Base-by-base conservation (phyloP, 2,329 filamentous ascomycete species). In the Harringtonia lauricola region DNA sequence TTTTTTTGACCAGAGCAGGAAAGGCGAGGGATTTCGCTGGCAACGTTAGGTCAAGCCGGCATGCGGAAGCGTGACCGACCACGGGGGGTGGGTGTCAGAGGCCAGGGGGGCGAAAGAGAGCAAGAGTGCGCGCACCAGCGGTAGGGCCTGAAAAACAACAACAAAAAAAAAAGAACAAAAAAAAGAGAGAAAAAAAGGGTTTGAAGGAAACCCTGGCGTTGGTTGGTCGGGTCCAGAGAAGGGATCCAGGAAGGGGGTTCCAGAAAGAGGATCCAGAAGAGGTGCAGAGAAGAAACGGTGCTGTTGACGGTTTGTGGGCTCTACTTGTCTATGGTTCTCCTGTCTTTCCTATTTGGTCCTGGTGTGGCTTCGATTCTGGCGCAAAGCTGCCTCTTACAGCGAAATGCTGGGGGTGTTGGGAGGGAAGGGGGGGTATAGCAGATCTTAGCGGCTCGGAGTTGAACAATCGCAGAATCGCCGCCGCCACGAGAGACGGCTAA, bases 281-380 rank as follows among this genome's bases (percentile, higher is more conserved):
- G n/a, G n/a, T n/a, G n/a, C n/a, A n/a, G 6, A 35, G 33, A 35
- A 35, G 18, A 35, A 18, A 35, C 18, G 33, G 15, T 18, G 13
- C 15, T 17, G 15, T 39, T n/a, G 18, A 18, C 39, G 17, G 34
- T 35, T 41, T 30, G 19, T 29, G 33, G 24, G 18, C 14, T 36
- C 14, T 21, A 28, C 22, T 18, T 29, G 24, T 42, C 36, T 36
- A 36, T 42, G 33, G 22, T 24, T 42, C 24, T 36, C n/a, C 34
- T 36, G 19, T n/a, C 38, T 39, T 39, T 41, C 39, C 39, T 33
- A 34, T 33, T 43, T 19, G 8, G 41, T 43, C 31, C 41, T 43
- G 41, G 41, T 33, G 34, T 31, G 22, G 37, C 39, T 21, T 41
- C 31, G 12, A 26, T 34, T 17, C n/a, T 26, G 38, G 29, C 29